Evolutionary conservation across 2,329 filamentous ascomycete species (phyloP).

Genomic region (Metarhizium anisopliae): DNA sequence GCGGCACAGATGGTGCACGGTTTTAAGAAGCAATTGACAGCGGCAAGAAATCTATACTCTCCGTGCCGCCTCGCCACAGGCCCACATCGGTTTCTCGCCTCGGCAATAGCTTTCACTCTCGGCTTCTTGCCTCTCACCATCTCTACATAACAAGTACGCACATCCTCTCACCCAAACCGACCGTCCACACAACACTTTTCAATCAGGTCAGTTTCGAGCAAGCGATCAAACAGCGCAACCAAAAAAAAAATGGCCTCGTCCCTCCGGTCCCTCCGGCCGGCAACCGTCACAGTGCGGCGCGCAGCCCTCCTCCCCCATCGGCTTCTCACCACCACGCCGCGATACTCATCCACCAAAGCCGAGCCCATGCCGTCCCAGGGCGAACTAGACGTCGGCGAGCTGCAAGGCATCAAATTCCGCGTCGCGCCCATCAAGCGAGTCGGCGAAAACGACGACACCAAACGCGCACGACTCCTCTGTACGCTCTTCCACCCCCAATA

Average conservation of each 20-base stretch:
- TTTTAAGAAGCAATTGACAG: no score
- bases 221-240: not conserved
- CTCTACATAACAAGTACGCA: not conserved
- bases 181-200: not conserved
- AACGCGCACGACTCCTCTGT: conserved; percentile 74
- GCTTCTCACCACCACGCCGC: not conserved
- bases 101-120: not conserved
- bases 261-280: conserved; percentile 9
- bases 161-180: not conserved
- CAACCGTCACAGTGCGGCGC: conserved; percentile 2
- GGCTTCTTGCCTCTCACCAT: not conserved
- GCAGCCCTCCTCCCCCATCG: not conserved
- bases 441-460: conserved; percentile 78
- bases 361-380: conserved; percentile 1
- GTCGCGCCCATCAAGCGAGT: conserved; percentile 80
- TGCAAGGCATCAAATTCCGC: conserved; percentile 77
- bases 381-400: conserved; percentile 76
- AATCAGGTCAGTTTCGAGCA: not conserved
- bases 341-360: not conserved
- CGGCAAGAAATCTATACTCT: not conserved
- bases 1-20: no score
- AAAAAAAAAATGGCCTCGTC: conserved; percentile 6
- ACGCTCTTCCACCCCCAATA: conserved; percentile 23
- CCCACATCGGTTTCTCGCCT: not conserved
- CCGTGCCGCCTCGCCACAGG: not conserved